A percentile compares a stretch with the other conserved stretches of the same genome.
Conservation (phyloP, 768 basidiomycete species). For the Glaciozyma martinii region DNA sequence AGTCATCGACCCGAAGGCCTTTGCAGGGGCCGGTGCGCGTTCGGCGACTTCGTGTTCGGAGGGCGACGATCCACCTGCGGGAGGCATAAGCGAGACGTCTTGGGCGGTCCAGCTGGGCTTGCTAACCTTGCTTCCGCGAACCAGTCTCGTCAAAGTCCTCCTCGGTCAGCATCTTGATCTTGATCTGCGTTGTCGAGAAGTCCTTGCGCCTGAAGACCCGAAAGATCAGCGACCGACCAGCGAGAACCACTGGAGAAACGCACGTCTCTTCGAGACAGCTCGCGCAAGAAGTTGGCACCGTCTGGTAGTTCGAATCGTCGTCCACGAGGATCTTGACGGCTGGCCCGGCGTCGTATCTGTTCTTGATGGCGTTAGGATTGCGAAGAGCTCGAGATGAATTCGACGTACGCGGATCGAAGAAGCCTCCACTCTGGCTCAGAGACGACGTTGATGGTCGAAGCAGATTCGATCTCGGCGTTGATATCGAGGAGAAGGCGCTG, state of each 20-base stretch:
- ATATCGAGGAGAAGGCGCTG: constrained; percentile 57
- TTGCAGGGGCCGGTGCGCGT: not conserved
- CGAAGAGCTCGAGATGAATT: not conserved
- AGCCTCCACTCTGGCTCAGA: constrained; percentile 54
- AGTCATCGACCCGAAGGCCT: not conserved
- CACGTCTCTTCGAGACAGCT: constrained; percentile 43
- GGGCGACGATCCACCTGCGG: not conserved
- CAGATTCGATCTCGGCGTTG: constrained; percentile 38
- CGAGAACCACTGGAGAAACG: constrained; percentile 45
- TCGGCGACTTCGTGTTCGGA: not conserved
- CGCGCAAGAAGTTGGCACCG: too few species aligned
- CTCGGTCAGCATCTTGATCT: constrained; percentile 2
- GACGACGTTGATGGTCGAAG: constrained; percentile 37
- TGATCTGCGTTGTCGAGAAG: constrained; percentile 9
- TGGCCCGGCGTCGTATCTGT: constrained; percentile 18
- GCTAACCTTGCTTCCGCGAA: constrained; percentile 13
- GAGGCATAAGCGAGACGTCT: not conserved
- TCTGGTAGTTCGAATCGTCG: not conserved
- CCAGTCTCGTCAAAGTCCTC: constrained; percentile 14
- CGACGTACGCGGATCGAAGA: too few species aligned
- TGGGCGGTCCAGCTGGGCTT: too few species aligned
- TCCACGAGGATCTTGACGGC: constrained; percentile 10
- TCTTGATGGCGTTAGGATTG: too few species aligned
- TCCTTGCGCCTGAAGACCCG: constrained; percentile 1
- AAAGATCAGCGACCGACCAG: not conserved